These are phyloP conservation scores for Orbilia quercus DNA, from an alignment of 2,329 filamentous ascomycete genomes.

Conservation along the genomic window DNA sequence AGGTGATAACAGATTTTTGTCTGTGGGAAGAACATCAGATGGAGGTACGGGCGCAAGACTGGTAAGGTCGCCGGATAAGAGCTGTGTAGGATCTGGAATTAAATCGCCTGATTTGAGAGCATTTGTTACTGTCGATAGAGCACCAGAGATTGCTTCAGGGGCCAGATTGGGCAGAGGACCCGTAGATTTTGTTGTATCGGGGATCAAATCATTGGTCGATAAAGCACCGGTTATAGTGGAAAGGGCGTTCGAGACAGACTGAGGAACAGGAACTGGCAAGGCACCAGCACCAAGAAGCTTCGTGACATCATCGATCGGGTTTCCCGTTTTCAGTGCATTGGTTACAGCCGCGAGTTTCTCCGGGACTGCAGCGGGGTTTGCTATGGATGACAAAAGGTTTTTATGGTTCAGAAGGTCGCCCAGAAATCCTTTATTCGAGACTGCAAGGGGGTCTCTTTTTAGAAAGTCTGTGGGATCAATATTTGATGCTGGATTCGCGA, in stretches of 20 bases:
- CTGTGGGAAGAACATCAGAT: background rate
- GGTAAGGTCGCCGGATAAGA: background rate
- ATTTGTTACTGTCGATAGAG: conserved; percentile 42
- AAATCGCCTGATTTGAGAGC: conserved; percentile 37
- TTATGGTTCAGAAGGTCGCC: conserved; percentile 11
- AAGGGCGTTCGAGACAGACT: conserved; percentile 29
- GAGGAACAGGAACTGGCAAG: conserved; percentile 28
- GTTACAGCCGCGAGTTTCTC: conserved; percentile 45
- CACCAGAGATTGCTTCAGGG: conserved; percentile 31
- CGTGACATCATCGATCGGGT: conserved; percentile 20
- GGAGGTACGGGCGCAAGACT: conserved; percentile 17
- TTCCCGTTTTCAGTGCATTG: conserved; percentile 35
- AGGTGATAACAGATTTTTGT: conserved; percentile 18
- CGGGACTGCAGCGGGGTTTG: conserved; percentile 28
- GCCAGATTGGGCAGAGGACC: background rate
- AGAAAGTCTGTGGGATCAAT: too few relatives aligned
- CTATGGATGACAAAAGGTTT: conserved; percentile 3
- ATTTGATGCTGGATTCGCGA: background rate
- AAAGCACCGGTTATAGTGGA: conserved; percentile 30
- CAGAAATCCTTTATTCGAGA: conserved; percentile 28
- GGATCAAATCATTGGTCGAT: conserved; percentile 30
- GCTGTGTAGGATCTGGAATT: conserved; percentile 14
- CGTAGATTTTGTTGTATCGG: background rate
- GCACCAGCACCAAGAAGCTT: conserved; percentile 43
- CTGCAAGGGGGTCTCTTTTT: background rate